Base-by-base conservation (phyloP, 164 flowering plant species). In the Vitis rupestris region DNA sequence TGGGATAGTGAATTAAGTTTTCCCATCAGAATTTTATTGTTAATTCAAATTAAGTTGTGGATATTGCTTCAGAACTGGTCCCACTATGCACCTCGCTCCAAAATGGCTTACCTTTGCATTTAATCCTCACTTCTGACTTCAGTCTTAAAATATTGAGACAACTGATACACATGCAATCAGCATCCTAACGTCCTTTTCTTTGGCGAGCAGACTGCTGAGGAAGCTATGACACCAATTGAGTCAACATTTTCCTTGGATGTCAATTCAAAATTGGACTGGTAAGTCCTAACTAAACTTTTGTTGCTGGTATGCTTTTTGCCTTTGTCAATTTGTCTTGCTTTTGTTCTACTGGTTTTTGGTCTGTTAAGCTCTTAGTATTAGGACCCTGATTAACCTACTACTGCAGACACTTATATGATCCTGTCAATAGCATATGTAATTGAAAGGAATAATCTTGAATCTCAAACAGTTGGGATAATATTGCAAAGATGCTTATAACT, bases 221-320 rank as follows among this genome's bases (percentile, higher is more conserved):
- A 91, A 85, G 99, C 99, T 67, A 95, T 95, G 99, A 95, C 99
- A 48, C 99, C 99, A 15, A 95, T 95, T 72, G 99, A 95, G 75
- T 95, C 99, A 70, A 91, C 99, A 27, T 95, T 95, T 84, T 95
- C 99, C 19, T 81, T 95, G 73, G 99, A 95, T 80, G 99, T 93
- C 13, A 86, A 95, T 73, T 91, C 99, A 11, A 95, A 90, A 75
- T 65, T 95, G 78, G 97, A 95, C 80, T 95, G 99, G 99, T 95
- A 77, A 75, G 87, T 80, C 71, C 65, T 17, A 37, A 37, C 6
- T 37, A 37, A 3, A 37, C 7, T 37, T 37, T 37, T 37, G 7
- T 37, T 37, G 44, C 44, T 37, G 44, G 44, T 37, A 37, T 37
- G 44, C 4, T 37, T 37, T 37, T 37, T 37, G 4, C 44, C 4